Evolutionary conservation across 2,329 filamentous ascomycete species (phyloP).

Genomic region (Hyphodiscus sp.): DNA sequence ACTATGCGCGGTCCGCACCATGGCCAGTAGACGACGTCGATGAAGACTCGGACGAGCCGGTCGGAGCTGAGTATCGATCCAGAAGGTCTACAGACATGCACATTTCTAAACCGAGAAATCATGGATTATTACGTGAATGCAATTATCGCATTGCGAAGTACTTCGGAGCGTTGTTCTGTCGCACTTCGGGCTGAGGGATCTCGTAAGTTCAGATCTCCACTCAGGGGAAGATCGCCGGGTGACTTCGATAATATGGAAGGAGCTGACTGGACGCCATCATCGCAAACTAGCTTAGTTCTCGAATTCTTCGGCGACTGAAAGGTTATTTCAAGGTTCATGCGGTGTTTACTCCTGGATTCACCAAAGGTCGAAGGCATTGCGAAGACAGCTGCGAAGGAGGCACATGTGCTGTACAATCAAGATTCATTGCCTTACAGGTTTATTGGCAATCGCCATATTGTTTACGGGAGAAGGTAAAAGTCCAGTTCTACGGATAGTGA

Average conservation of each 20-base stretch:
- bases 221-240: background rate
- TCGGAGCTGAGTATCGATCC: too few relatives aligned
- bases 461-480: slow-evolving; percentile 5
- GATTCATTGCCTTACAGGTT: too few relatives aligned
- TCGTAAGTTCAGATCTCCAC: background rate
- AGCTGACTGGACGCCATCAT: background rate
- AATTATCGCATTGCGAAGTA: background rate
- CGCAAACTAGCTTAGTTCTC: background rate
- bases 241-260: background rate
- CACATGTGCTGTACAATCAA: too few relatives aligned
- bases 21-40: too few relatives aligned
- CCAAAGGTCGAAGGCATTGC: background rate
- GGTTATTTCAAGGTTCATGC: background rate
- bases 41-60: background rate
- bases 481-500: slow-evolving; percentile 3
- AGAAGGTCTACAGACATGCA: background rate
- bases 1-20: too few relatives aligned
- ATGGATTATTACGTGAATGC: background rate
- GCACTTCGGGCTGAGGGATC: background rate
- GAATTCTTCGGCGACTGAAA: too few relatives aligned
- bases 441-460: slow-evolving; percentile 1
- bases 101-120: too few relatives aligned
- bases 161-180: background rate
- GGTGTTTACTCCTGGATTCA: background rate
- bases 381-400: too few relatives aligned